Evolutionary conservation across 2,329 filamentous ascomycete species (phyloP).

Genomic region (Fusarium floridanum): DNA sequence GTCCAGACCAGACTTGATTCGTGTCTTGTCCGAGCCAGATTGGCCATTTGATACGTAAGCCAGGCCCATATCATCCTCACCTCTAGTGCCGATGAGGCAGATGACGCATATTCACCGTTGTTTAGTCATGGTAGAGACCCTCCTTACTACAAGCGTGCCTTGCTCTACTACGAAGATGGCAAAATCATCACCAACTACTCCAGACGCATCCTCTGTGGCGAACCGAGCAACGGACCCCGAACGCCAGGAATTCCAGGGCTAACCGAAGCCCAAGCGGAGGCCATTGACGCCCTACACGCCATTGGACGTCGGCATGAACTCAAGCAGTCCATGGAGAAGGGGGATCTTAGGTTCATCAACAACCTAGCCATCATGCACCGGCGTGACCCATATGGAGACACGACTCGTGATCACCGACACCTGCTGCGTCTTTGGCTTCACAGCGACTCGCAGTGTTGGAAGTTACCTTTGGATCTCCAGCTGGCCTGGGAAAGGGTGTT

Average conservation of each 20-base stretch:
- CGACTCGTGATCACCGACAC: constrained; percentile 43
- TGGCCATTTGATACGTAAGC: constrained; percentile 18
- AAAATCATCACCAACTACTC: constrained; percentile 9
- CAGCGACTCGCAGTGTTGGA: constrained; percentile 59
- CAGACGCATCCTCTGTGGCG: constrained; percentile 7
- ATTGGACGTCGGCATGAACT: constrained; percentile 56
- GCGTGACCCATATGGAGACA: constrained; percentile 59
- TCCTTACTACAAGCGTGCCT: constrained; percentile 2
- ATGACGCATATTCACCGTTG: neutral
- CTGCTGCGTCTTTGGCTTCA: constrained; percentile 57
- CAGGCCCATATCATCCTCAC: neutral
- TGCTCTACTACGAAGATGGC: constrained; percentile 3
- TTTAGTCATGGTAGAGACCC: constrained; percentile 8
- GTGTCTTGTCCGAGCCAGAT: constrained; percentile 59
- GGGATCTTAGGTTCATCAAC: constrained; percentile 64
- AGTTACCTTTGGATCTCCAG: constrained; percentile 56
- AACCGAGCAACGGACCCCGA: neutral
- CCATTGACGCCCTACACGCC: constrained; percentile 61
- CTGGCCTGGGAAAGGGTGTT: constrained; percentile 64
- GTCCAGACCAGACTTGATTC: constrained; percentile 68
- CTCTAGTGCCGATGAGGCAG: neutral
- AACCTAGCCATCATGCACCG: constrained; percentile 64
- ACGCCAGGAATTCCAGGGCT: constrained; percentile 62
- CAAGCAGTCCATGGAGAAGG: constrained; percentile 56
- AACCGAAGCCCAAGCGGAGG: constrained; percentile 61